Evolutionary conservation across 164 flowering plant species (phyloP), one percentile per base, ranked within the genome.

Genomic region (Kalanchoe fedtschenkoi): DNA sequence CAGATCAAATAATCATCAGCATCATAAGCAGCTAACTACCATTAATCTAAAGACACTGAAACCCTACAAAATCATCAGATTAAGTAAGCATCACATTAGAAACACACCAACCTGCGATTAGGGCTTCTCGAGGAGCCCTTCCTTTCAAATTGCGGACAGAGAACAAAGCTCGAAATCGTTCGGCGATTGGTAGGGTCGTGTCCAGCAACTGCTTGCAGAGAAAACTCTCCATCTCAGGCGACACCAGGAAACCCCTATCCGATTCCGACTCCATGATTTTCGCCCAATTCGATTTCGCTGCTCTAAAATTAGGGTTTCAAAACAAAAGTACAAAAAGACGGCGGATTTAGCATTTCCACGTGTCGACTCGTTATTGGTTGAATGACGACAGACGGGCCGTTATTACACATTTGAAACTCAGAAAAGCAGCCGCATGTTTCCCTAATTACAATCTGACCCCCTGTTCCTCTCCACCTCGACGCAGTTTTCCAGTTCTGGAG

Each of bases 131-230:
- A 61, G 97, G 91, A 30, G 61, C 81, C 15, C 80, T 61, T 47
- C 96, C 97, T 38, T 69, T 67, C 65, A 95, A 91, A 75, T 95
- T 95, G 66, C 99, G 95, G 62, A 91, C 87, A 51, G 97, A 91
- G 78, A 95, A 95, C 26, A 91, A 86, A 41, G 90, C 99, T 69
- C 95, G 70, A 69, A 95, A 95, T 5, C 99, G 85, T 79, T 95
- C 96, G 0, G 95, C 75, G 22, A 91, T 91, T 7, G 96, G 89
- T 61, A 83, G 88, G 21, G 60, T 73, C 51, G 67, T 65, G 63
- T 85, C 89, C 7, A 80, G 69, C 62, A 85, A 73, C 19, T 83
- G 73, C 21, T 86, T 89, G 71, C 96, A 95, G 5, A 95, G 80
- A 60, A 84, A 87, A 38, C 70, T 81, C 76, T 83, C 91, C 62